Percentiles rank a stretch among this genome's conserved stretches.
phyloP scores from a whole-genome alignment of 441 rosid species.

The Pelargonium fulgidum region DNA sequence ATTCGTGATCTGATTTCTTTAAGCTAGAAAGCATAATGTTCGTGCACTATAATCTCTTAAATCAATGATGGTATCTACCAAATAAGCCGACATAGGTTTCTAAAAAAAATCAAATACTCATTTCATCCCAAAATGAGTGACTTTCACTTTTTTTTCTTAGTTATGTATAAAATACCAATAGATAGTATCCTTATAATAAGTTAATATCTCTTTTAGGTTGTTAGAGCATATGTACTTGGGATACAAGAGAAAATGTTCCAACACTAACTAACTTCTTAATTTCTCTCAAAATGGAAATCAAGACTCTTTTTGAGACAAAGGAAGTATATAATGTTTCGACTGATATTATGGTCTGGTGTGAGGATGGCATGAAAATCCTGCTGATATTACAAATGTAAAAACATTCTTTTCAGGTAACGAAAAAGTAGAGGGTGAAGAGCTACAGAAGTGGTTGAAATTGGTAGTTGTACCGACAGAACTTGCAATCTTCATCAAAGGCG shows the following conservation, averaged over 20 bases:
- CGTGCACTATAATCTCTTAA: not conserved
- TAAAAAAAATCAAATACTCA: not conserved
- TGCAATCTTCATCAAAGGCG: slow-evolving; percentile 45
- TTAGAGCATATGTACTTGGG: too few species aligned
- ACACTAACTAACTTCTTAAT: too few species aligned
- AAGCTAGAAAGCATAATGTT: not conserved
- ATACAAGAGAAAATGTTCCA: too few species aligned
- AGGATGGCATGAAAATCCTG: not conserved
- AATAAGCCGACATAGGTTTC: not conserved
- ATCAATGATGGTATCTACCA: not conserved
- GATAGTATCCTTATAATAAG: too few species aligned
- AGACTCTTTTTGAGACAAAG: too few species aligned
- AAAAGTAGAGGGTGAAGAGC: slow-evolving; percentile 91
- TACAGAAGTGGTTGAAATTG: slow-evolving; percentile 70
- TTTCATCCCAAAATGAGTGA: not conserved
- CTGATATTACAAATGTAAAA: not conserved
- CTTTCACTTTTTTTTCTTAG: not conserved
- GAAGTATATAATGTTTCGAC: not conserved
- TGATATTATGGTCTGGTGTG: not conserved
- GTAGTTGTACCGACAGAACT: slow-evolving; percentile 83
- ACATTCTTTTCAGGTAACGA: slow-evolving; percentile 54
- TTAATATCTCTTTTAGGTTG: too few species aligned
- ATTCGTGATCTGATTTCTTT: slow-evolving; percentile 8
- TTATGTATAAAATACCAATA: too few species aligned
- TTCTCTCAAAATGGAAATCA: too few species aligned